These are phyloP conservation scores for Colletotrichum eremochloae DNA, from an alignment of 2,329 filamentous ascomycete species.

Conservation along the genomic window DNA sequence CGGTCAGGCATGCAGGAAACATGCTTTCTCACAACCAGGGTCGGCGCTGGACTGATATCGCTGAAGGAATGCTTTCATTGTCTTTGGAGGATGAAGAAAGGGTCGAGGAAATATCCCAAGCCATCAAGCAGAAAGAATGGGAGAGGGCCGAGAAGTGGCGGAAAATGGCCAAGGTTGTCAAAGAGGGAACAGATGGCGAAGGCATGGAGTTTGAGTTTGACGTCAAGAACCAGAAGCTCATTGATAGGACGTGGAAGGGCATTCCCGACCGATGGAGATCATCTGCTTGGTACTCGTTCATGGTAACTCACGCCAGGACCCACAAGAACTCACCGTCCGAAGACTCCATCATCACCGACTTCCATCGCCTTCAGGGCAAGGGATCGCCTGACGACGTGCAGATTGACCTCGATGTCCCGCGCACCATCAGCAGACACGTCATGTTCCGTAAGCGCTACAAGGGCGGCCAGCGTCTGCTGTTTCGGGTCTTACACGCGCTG, in stretches of 20 bases:
- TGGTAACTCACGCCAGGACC: constrained; percentile 80
- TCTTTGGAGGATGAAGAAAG: constrained; percentile 71
- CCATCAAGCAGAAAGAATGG: constrained; percentile 73
- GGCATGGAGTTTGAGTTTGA: constrained; percentile 84
- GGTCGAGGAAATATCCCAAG: constrained; percentile 65
- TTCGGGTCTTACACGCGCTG: constrained; percentile 91
- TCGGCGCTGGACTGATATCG: constrained; percentile 72
- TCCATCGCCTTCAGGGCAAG: constrained; percentile 78
- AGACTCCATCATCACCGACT: constrained; percentile 78
- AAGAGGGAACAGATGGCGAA: constrained; percentile 63
- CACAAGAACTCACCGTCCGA: constrained; percentile 74
- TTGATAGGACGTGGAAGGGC: constrained; percentile 96
- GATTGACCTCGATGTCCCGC: constrained; percentile 96
- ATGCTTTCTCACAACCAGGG: constrained; percentile 72
- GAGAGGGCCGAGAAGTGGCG: constrained; percentile 76
- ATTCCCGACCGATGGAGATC: constrained; percentile 96
- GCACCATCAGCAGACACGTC: constrained; percentile 94
- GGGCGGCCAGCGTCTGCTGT: constrained; percentile 91
- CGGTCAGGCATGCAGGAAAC: constrained; percentile 70
- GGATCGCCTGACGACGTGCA: constrained; percentile 92
- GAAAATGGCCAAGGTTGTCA: constrained; percentile 72
- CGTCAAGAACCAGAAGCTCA: constrained; percentile 82
- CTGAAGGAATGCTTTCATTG: constrained; percentile 75
- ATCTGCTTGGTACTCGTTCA: constrained; percentile 94
- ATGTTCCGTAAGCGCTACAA: constrained; percentile 96